A percentile compares a stretch with the other conserved stretches of the same genome.
These are phyloP conservation scores for Apodospora peruviana DNA, from an alignment of 495 filamentous ascomycete genomes.

Conservation along the genomic window DNA sequence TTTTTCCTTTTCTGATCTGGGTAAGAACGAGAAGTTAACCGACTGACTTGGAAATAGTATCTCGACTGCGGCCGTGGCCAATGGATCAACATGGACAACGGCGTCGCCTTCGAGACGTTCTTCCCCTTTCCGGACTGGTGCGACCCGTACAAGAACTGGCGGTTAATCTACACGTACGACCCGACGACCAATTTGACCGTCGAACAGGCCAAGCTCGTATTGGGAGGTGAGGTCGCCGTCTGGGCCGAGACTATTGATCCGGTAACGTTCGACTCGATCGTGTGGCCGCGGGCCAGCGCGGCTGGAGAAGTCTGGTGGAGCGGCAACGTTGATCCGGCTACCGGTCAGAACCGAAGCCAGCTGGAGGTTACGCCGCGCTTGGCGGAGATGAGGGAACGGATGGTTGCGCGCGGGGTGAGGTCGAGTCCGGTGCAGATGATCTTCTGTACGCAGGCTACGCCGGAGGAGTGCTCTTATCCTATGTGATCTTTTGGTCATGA, in stretches of 20 bases:
- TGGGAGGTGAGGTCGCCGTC: slow-evolving; percentile 71
- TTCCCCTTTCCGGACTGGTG: slow-evolving; percentile 77
- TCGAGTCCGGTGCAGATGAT: slow-evolving; percentile 52
- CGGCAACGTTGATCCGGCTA: slow-evolving; percentile 49
- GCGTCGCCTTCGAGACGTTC: slow-evolving; percentile 33
- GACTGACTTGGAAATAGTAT: slow-evolving; percentile 44
- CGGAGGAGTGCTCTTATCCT: slow-evolving; percentile 15
- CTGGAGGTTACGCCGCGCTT: slow-evolving; percentile 58
- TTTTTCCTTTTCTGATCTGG: neutral
- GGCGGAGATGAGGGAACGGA: slow-evolving; percentile 64
- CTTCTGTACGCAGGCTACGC: slow-evolving; percentile 43
- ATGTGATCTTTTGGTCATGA: slow-evolving; percentile 1
- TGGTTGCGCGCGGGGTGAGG: slow-evolving; percentile 59
- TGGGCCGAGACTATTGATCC: slow-evolving; percentile 77
- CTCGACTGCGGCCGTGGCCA: slow-evolving; percentile 76
- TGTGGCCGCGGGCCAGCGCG: slow-evolving; percentile 71
- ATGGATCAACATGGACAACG: slow-evolving; percentile 62
- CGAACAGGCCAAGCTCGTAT: slow-evolving; percentile 54
- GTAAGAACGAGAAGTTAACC: slow-evolving; percentile 10
- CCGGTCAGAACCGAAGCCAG: slow-evolving; percentile 60
- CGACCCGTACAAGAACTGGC: slow-evolving; percentile 66
- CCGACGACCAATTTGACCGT: slow-evolving; percentile 55
- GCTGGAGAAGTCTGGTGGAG: slow-evolving; percentile 75
- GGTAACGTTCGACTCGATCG: slow-evolving; percentile 58
- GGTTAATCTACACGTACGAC: slow-evolving; percentile 71